phyloP scores from a whole-genome alignment of 2,329 filamentous ascomycete species.

The Calonectria ilicicola region DNA sequence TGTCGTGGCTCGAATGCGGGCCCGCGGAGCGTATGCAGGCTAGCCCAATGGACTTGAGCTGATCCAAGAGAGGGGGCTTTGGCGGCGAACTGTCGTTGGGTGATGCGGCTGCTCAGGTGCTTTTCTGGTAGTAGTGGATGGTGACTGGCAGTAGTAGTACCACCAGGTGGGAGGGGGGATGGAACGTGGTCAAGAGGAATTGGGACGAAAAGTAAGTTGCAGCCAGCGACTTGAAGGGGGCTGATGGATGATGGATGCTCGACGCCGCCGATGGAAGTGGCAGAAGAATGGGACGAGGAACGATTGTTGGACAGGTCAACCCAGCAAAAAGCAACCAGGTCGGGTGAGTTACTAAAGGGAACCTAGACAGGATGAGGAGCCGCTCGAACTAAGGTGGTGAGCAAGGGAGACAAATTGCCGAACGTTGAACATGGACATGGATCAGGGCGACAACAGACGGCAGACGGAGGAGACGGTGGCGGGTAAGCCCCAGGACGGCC shows the following conservation, averaged over 20 bases:
- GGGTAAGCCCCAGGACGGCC: slow-evolving; percentile 28
- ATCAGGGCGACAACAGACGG: slow-evolving; percentile 12
- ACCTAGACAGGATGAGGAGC: slow-evolving; percentile 30
- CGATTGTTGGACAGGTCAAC: slow-evolving; percentile 27
- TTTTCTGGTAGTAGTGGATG: slow-evolving; percentile 41
- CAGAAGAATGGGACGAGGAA: slow-evolving; percentile 1
- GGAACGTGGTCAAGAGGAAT: slow-evolving; percentile 38
- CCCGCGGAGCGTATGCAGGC: slow-evolving; percentile 51
- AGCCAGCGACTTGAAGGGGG: slow-evolving; percentile 25
- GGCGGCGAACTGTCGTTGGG: slow-evolving; percentile 44
- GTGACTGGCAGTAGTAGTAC: slow-evolving; percentile 41
- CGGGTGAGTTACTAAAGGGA: slow-evolving; percentile 23
- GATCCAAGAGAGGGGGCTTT: slow-evolving; percentile 45
- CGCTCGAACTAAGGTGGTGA: slow-evolving; percentile 37
- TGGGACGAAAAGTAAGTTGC: slow-evolving; percentile 30
- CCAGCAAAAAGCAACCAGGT: slow-evolving; percentile 33
- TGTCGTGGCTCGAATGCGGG: slow-evolving; percentile 56
- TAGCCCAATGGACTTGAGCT: slow-evolving; percentile 49
- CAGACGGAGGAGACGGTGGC: slow-evolving; percentile 15
- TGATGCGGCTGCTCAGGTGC: slow-evolving; percentile 43
- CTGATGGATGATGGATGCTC: slow-evolving; percentile 10
- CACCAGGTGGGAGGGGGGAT: slow-evolving; percentile 39
- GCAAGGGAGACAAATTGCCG: slow-evolving; percentile 33
- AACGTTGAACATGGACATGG: slow-evolving; percentile 25
- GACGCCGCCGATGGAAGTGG: not conserved